Conservation (phyloP, 164 flowering plant genomes). For the Protea cynaroides region DNA sequence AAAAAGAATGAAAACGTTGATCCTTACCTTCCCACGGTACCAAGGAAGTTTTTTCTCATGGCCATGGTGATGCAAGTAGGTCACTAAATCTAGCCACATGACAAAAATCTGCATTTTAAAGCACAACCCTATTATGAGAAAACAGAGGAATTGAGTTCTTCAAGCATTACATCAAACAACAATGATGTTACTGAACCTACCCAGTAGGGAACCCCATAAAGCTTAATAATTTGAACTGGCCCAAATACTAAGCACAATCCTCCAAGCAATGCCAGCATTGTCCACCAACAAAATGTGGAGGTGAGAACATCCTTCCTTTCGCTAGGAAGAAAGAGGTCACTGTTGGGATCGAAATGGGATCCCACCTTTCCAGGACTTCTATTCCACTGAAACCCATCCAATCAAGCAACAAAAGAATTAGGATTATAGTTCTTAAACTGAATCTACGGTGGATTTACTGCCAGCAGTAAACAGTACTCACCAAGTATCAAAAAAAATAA, state of each 20-base stretch:
- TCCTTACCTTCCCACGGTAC: conserved; percentile 52
- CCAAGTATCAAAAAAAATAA: no score
- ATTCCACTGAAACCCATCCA: conserved; percentile 46
- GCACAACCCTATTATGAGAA: background rate
- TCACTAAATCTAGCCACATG: conserved; percentile 52
- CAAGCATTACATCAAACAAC: background rate
- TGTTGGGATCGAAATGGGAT: conserved; percentile 77
- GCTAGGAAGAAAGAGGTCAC: conserved; percentile 65
- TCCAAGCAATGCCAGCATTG: conserved; percentile 67
- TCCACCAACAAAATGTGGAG: conserved; percentile 73
- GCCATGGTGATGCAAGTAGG: conserved; percentile 63
- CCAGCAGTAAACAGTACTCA: conserved; percentile 25
- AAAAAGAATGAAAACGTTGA: background rate
- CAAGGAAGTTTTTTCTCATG: conserved; percentile 52
- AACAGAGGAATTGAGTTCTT: background rate
- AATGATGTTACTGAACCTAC: conserved; percentile 26
- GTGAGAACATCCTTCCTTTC: conserved; percentile 69
- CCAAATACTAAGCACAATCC: conserved; percentile 54
- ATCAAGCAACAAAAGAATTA: background rate
- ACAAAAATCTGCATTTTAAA: conserved; percentile 37
- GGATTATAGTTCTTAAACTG: background rate
- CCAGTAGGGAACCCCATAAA: conserved; percentile 79
- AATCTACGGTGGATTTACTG: background rate
- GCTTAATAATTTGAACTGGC: conserved; percentile 64
- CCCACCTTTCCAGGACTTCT: conserved; percentile 96